phyloP scores from a whole-genome alignment of 108 stramenopile species.

The Seminavis robusta region DNA sequence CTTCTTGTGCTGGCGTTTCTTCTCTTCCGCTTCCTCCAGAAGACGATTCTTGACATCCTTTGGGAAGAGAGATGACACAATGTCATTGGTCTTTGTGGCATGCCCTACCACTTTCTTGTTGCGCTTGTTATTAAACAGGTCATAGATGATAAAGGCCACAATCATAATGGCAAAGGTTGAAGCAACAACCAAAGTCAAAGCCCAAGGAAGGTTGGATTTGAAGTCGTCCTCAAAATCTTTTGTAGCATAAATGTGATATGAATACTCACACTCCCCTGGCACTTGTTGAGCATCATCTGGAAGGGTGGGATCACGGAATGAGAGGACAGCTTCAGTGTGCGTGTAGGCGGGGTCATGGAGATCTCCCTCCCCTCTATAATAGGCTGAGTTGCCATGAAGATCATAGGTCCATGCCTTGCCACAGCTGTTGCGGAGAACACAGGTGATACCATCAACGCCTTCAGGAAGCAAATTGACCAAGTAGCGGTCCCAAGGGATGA shows the following conservation, averaged over 20 bases:
- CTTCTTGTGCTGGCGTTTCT: neutral
- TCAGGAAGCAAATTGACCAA: conserved; percentile 22
- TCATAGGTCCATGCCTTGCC: conserved; percentile 40
- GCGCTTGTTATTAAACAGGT: conserved; percentile 18
- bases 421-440: conserved; percentile 12
- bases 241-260: conserved; percentile 42
- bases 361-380: conserved; percentile 50
- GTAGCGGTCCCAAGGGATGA: conserved; percentile 15
- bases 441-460: conserved; percentile 9
- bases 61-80: conserved; percentile 15
- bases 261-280: conserved; percentile 1
- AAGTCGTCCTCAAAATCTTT: conserved; percentile 35
- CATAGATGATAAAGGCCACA: conserved; percentile 30
- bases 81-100: conserved; percentile 6
- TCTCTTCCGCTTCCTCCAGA: neutral
- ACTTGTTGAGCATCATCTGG: neutral
- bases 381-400: conserved; percentile 31
- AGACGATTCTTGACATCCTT: conserved; percentile 6
- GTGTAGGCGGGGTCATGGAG: conserved; percentile 45
- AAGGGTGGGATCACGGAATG: neutral
- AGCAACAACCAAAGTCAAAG: conserved; percentile 35
- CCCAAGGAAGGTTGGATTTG: conserved; percentile 31
- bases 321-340: neutral
- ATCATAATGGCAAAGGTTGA: conserved; percentile 38
- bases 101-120: conserved; percentile 3